Percentiles rank a stretch among this genome's conserved stretches.
Conservation (phyloP, 768 basidiomycete genomes). For the Collybiopsis confluens region DNA sequence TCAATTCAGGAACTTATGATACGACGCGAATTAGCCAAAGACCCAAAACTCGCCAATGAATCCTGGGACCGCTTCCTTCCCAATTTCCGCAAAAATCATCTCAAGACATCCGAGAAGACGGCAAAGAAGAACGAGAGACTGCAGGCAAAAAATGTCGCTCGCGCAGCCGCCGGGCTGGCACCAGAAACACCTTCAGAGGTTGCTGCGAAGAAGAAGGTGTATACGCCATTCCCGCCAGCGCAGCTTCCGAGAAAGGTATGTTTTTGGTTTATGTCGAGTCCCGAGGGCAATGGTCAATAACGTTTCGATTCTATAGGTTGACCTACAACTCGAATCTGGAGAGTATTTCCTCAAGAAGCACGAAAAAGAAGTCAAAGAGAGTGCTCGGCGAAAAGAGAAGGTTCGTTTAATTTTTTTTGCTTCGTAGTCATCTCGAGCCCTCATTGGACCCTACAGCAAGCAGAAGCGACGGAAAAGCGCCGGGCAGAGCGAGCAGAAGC, state of each 20-base stretch:
- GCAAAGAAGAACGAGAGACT: constrained; percentile 79
- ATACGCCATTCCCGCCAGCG: constrained; percentile 98
- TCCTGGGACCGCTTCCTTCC: constrained; percentile 98
- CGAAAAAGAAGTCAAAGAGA: constrained; percentile 79
- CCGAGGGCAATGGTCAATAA: neutral
- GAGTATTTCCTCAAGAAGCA: constrained; percentile 95
- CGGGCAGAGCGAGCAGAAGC: constrained; percentile 81
- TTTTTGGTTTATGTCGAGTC: neutral
- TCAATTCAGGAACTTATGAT: constrained; percentile 89
- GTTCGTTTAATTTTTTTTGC: constrained; percentile 30
- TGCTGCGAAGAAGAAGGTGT: constrained; percentile 85
- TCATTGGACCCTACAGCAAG: constrained; percentile 68
- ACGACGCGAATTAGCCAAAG: constrained; percentile 94
- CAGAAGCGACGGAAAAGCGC: constrained; percentile 63
- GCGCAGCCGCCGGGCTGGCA: constrained; percentile 62
- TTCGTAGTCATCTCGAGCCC: too few species aligned
- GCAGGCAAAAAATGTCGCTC: constrained; percentile 56
- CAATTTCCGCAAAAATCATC: constrained; percentile 88
- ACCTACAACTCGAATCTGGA: constrained; percentile 92
- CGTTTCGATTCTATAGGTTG: constrained; percentile 50
- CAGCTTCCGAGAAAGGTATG: constrained; percentile 88
- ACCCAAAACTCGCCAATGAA: constrained; percentile 90
- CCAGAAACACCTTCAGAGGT: constrained; percentile 41
- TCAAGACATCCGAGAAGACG: constrained; percentile 93
- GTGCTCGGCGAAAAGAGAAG: constrained; percentile 72